phyloP scores from a whole-genome alignment of 371 early-diverging fungal species.

The Catenaria anguillulae region DNA sequence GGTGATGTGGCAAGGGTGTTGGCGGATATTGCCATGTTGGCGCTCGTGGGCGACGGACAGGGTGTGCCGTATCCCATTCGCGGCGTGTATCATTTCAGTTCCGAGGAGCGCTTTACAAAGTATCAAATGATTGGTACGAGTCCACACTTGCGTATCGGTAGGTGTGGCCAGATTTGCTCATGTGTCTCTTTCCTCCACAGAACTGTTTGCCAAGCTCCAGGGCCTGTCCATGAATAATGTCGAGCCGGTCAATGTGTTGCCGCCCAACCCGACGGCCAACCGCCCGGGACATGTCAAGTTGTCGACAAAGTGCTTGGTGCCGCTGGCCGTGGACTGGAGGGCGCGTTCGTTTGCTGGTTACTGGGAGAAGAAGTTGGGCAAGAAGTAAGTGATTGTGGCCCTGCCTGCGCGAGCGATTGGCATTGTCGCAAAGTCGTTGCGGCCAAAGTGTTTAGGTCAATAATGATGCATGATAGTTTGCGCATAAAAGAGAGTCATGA shows the following conservation, averaged over 20 bases:
- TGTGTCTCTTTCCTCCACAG: too few relatives aligned
- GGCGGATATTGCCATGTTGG: background rate
- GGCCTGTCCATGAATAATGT: constrained; percentile 13
- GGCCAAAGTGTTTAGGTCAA: background rate
- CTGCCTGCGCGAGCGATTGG: too few relatives aligned
- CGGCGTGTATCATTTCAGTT: constrained; percentile 56
- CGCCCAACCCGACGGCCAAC: constrained; percentile 15
- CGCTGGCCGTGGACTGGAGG: constrained; percentile 11
- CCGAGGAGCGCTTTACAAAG: constrained; percentile 49
- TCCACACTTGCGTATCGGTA: too few relatives aligned
- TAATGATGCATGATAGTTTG: constrained; percentile 8
- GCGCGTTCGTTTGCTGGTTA: background rate
- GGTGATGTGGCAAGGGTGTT: constrained; percentile 18
- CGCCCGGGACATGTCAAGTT: constrained; percentile 20
- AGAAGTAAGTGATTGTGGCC: too few relatives aligned
- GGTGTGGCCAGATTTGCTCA: too few relatives aligned
- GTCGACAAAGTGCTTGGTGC: constrained; percentile 14
- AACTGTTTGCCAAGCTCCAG: constrained; percentile 11
- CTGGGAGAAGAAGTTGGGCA: background rate
- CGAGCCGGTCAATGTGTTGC: constrained; percentile 11
- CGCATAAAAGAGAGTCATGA: too few relatives aligned
- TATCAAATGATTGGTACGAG: constrained; percentile 60
- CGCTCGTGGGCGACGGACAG: constrained; percentile 1
- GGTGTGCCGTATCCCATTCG: constrained; percentile 17
- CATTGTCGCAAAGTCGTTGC: background rate